These are phyloP conservation scores for Boletus calvinii DNA, from an alignment of 1,284 basidiomycete species.

Conservation along the genomic window DNA sequence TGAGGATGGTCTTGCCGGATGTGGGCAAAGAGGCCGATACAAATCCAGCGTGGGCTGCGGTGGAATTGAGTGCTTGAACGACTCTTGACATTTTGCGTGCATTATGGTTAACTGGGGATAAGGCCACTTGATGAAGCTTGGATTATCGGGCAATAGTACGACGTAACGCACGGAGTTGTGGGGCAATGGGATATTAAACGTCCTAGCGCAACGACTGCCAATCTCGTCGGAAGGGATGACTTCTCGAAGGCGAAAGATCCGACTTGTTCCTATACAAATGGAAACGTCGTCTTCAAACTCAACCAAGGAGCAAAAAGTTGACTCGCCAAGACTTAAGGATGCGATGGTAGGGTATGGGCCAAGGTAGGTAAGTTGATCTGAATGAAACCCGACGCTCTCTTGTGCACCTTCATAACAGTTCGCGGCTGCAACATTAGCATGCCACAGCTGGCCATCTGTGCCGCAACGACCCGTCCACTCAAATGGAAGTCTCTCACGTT, in stretches of 20 bases:
- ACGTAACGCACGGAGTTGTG: conserved; percentile 74
- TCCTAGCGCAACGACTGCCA: conserved; percentile 57
- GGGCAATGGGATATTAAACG: conserved; percentile 79
- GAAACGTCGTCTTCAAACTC: conserved; percentile 7
- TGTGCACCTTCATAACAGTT: conserved; percentile 88
- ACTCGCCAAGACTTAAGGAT: conserved; percentile 82
- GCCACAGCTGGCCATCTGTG: conserved; percentile 55
- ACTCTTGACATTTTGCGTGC: conserved; percentile 89
- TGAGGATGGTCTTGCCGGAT: conserved; percentile 28
- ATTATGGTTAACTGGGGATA: conserved; percentile 73
- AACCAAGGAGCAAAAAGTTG: not conserved
- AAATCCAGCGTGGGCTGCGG: conserved; percentile 75
- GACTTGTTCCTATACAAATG: conserved; percentile 55
- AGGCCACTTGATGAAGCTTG: not conserved
- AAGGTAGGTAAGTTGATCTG: conserved; percentile 77
- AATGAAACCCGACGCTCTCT: conserved; percentile 85
- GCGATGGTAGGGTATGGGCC: conserved; percentile 94
- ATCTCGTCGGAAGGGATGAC: conserved; percentile 61
- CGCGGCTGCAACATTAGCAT: conserved; percentile 87
- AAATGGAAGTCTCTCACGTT: conserved; percentile 59
- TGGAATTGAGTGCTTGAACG: conserved; percentile 82
- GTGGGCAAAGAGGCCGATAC: conserved; percentile 66
- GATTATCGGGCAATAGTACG: not conserved
- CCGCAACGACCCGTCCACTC: conserved; percentile 61
- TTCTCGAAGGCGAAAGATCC: conserved; percentile 78